Evolutionary conservation across 1,284 basidiomycete species (phyloP).

Genomic region (Austroboletus niveus): DNA sequence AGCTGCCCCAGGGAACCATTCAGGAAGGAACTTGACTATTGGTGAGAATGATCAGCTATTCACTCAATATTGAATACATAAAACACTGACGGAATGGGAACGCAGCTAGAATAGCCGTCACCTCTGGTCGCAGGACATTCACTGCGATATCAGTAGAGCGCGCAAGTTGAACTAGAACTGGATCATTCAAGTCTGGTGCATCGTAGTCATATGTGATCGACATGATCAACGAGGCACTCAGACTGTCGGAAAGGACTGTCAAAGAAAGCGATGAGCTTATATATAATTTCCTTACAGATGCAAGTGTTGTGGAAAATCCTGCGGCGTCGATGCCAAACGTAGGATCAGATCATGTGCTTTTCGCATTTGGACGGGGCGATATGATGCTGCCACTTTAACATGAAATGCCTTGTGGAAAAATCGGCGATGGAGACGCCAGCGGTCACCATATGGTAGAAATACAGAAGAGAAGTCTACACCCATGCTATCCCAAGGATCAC

Average conservation of each 20-base stretch:
- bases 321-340: conserved; percentile 5
- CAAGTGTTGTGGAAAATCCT: conserved; percentile 12
- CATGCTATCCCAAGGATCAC: conserved; percentile 11
- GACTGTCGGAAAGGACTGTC: conserved; percentile 4
- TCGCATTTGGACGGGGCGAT: conserved; percentile 20
- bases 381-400: conserved; percentile 14
- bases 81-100: conserved; percentile 20
- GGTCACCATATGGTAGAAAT: conserved; percentile 22
- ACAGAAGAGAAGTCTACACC: conserved; percentile 23
- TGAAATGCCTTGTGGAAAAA: conserved; percentile 28
- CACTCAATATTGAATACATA: not conserved
- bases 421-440: conserved; percentile 28
- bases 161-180: conserved; percentile 16
- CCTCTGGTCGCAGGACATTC: conserved; percentile 19
- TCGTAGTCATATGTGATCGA: conserved; percentile 25
- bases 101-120: conserved; percentile 14
- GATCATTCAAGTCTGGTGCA: conserved; percentile 13
- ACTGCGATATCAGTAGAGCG: conserved; percentile 3
- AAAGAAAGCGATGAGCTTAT: not conserved
- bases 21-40: conserved; percentile 19
- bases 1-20: conserved; percentile 24
- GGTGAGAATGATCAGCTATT: conserved; percentile 4
- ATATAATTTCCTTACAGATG: conserved; percentile 14
- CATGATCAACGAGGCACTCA: conserved; percentile 23
- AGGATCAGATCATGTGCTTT: conserved; percentile 21